A percentile compares a stretch with the other conserved stretches of the same genome.
Evolutionary conservation across 1,284 basidiomycete species (phyloP).

Genomic region (Ustilago cynodontis): DNA sequence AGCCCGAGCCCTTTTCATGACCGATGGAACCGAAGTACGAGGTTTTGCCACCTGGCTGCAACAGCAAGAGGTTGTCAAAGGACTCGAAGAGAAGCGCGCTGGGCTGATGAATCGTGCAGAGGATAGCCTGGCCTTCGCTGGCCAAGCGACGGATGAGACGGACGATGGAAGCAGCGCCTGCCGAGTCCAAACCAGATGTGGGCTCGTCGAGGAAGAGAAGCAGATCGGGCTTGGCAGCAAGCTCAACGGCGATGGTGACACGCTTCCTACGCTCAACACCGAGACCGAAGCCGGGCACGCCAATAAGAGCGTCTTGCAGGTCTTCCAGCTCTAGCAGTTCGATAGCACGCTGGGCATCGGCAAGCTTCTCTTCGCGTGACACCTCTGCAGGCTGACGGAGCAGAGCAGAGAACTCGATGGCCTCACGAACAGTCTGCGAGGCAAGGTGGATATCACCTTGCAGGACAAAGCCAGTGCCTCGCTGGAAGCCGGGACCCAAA

Average conservation of each 20-base stretch:
- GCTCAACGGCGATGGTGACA: constrained; percentile 64
- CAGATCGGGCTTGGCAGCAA: constrained; percentile 62
- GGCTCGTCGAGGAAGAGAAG: constrained; percentile 67
- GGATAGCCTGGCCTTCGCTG: constrained; percentile 58
- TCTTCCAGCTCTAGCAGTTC: constrained; percentile 58
- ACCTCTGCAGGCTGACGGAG: constrained; percentile 59
- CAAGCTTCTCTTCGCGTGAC: constrained; percentile 51
- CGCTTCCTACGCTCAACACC: constrained; percentile 59
- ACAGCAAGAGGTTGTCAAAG: constrained; percentile 60
- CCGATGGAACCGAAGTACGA: constrained; percentile 59
- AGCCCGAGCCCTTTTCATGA: constrained; percentile 33
- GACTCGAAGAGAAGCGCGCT: constrained; percentile 56
- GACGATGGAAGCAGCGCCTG: constrained; percentile 56
- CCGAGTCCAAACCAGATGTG: constrained; percentile 60
- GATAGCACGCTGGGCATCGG: constrained; percentile 51
- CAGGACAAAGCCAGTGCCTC: constrained; percentile 76
- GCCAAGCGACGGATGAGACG: constrained; percentile 57
- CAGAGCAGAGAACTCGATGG: constrained; percentile 59
- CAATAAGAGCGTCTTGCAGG: constrained; percentile 59
- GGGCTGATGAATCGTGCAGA: constrained; percentile 66
- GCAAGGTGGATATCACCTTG: constrained; percentile 74
- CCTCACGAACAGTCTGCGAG: constrained; percentile 61
- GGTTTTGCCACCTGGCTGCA: constrained; percentile 56
- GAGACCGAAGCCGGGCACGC: constrained; percentile 58
- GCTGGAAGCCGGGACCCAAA: constrained; percentile 80